Percentiles rank a stretch among this genome's conserved stretches.
These are phyloP conservation scores for Hortaea werneckii DNA, from an alignment of 2,329 filamentous ascomycete genomes.

Conservation along the genomic window DNA sequence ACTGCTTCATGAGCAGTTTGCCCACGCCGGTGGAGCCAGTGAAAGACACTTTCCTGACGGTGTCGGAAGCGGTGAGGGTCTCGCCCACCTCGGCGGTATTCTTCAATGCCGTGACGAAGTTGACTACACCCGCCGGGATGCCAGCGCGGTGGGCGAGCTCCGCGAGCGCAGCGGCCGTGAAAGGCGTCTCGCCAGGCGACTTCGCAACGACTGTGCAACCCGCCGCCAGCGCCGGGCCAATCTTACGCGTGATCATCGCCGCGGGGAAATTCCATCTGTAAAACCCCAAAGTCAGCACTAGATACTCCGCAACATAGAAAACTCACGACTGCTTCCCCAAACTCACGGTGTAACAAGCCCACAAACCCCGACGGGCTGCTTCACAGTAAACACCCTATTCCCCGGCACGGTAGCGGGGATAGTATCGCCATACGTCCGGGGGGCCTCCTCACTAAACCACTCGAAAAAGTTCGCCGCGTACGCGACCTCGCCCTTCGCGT, in stretches of 20 bases:
- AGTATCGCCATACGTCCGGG: constrained; percentile 63
- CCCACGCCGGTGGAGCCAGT: constrained; percentile 64
- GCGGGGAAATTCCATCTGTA: constrained; percentile 62
- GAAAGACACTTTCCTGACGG: constrained; percentile 84
- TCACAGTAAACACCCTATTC: constrained; percentile 67
- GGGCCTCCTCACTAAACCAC: constrained; percentile 75
- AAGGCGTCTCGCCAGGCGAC: constrained; percentile 83
- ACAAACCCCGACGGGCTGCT: constrained; percentile 76
- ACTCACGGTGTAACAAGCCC: constrained; percentile 64
- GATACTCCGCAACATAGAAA: not conserved
- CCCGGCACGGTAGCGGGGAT: constrained; percentile 60
- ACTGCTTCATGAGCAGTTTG: constrained; percentile 81
- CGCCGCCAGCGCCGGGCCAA: constrained; percentile 63
- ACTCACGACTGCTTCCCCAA: not conserved
- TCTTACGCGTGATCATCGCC: constrained; percentile 39
- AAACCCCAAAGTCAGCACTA: not conserved
- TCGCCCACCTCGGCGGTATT: constrained; percentile 75
- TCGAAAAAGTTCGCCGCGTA: constrained; percentile 69
- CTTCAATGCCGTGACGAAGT: constrained; percentile 68
- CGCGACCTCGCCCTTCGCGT: constrained; percentile 60
- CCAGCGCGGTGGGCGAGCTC: constrained; percentile 81
- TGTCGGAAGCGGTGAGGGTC: constrained; percentile 63
- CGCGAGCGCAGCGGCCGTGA: constrained; percentile 76
- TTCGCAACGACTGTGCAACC: constrained; percentile 93
- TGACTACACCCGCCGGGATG: constrained; percentile 82